These are phyloP conservation scores for Cercophora samala DNA, from an alignment of 495 filamentous ascomycete species.

Conservation along the genomic window DNA sequence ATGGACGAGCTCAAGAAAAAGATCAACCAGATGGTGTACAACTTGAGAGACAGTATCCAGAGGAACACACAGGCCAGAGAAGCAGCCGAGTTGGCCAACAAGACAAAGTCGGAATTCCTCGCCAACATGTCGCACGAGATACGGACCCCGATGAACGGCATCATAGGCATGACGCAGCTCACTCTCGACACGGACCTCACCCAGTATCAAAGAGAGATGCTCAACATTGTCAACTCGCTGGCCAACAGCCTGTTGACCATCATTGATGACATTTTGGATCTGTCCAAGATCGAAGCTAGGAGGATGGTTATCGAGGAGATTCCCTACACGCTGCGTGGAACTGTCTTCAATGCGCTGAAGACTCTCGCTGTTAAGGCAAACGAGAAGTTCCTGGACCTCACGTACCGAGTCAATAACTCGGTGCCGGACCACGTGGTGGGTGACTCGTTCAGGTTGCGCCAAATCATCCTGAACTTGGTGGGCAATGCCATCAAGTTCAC, in stretches of 20 bases:
- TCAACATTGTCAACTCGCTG: constrained; percentile 97
- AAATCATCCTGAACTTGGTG: constrained; percentile 85
- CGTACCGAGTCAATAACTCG: constrained; percentile 89
- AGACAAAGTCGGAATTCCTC: constrained; percentile 97
- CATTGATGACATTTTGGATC: constrained; percentile 98
- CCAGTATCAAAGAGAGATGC: constrained; percentile 93
- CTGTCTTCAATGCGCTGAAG: constrained; percentile 97
- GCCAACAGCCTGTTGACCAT: constrained; percentile 97
- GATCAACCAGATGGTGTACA: constrained; percentile 99
- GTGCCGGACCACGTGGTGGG: constrained; percentile 96
- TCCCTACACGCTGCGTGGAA: constrained; percentile 90
- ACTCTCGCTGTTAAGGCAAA: constrained; percentile 96
- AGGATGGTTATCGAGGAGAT: constrained; percentile 99
- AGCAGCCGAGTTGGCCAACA: constrained; percentile 93
- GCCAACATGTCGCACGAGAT: constrained; percentile 99
- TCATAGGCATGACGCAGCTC: constrained; percentile 95
- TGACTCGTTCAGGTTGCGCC: constrained; percentile 92
- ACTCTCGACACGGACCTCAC: constrained; percentile 95
- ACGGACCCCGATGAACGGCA: constrained; percentile 83
- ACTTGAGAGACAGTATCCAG: constrained; percentile 93
- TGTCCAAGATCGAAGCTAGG: constrained; percentile 98
- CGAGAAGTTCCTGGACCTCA: constrained; percentile 90
- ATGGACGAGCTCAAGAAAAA: constrained; percentile 99
- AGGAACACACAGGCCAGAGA: constrained; percentile 96
- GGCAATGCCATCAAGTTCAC: constrained; percentile 95